These are phyloP conservation scores for Viola odorata DNA, from an alignment of 345 rosid species.

Conservation along the genomic window DNA sequence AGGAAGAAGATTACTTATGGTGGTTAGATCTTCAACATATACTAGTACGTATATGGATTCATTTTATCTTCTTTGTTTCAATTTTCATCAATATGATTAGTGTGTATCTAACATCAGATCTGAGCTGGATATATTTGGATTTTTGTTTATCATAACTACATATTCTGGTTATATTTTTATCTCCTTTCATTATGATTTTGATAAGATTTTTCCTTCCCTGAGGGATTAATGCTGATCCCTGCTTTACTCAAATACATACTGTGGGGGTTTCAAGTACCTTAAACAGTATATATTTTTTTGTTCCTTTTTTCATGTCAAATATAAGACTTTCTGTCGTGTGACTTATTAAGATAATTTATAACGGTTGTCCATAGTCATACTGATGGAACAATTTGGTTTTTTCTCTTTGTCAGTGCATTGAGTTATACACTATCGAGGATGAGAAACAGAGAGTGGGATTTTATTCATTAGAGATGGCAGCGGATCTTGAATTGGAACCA, in stretches of 20 bases:
- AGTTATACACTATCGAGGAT: constrained; percentile 53
- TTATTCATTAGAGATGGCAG: constrained; percentile 86
- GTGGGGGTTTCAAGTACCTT: not conserved
- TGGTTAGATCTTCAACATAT: constrained; percentile 94
- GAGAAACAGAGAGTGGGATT: constrained; percentile 68
- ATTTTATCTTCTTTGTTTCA: not conserved
- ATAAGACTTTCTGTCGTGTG: too few relatives aligned
- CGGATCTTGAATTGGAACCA: constrained; percentile 86
- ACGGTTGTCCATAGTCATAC: too few relatives aligned
- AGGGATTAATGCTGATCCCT: too few relatives aligned
- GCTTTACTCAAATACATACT: too few relatives aligned
- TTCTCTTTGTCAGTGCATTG: constrained; percentile 65
- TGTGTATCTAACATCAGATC: too few relatives aligned
- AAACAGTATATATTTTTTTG: not conserved
- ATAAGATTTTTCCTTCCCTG: too few relatives aligned
- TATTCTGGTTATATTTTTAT: too few relatives aligned
- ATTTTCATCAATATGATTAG: not conserved
- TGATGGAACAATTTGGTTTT: constrained; percentile 4
- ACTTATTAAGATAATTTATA: not conserved
- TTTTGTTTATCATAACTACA: too few relatives aligned
- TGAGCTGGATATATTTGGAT: too few relatives aligned
- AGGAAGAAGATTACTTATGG: constrained; percentile 84
- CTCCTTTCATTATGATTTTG: too few relatives aligned
- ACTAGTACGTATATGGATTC: constrained; percentile 43
- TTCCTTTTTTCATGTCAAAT: too few relatives aligned